Evolutionary conservation across 2,329 filamentous ascomycete genomes (phyloP).

Genomic region (Stagonosporopsis rhizophila): DNA sequence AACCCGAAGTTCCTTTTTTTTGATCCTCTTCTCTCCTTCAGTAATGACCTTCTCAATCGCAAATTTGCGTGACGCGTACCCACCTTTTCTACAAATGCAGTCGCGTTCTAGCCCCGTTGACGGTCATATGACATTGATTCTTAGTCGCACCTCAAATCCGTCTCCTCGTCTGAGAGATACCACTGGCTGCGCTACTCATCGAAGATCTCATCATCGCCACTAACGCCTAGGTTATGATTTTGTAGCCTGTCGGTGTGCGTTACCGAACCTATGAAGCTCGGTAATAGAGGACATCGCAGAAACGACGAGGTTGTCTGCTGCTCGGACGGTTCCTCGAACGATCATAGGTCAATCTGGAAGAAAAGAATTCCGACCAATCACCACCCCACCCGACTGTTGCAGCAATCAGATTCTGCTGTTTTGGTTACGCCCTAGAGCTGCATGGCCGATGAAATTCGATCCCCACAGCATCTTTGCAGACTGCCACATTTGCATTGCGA

Average conservation of each 20-base stretch:
- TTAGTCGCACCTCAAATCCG: neutral
- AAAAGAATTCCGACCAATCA: conserved; percentile 4
- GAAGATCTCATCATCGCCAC: neutral
- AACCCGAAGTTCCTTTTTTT: neutral
- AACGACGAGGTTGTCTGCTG: neutral
- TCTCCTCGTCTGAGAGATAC: neutral
- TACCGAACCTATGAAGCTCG: conserved; percentile 7
- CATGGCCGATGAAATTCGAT: conserved; percentile 1
- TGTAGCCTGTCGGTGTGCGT: neutral
- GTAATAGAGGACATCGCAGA: neutral
- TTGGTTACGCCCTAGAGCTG: conserved; percentile 1
- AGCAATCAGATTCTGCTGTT: conserved; percentile 13
- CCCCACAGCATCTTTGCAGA: conserved; percentile 1
- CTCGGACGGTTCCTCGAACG: neutral
- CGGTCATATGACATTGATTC: neutral
- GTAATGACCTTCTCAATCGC: neutral
- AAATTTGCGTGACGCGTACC: neutral
- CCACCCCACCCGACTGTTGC: neutral
- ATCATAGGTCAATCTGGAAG: conserved; percentile 4
- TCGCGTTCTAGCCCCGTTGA: neutral
- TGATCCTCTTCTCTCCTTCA: neutral
- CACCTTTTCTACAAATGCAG: neutral
- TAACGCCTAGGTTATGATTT: neutral
- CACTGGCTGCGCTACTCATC: neutral
- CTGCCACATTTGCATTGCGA: conserved; percentile 7